Evolutionary conservation across 2,329 filamentous ascomycete species (phyloP).

Genomic region (Colletotrichum somersetense): DNA sequence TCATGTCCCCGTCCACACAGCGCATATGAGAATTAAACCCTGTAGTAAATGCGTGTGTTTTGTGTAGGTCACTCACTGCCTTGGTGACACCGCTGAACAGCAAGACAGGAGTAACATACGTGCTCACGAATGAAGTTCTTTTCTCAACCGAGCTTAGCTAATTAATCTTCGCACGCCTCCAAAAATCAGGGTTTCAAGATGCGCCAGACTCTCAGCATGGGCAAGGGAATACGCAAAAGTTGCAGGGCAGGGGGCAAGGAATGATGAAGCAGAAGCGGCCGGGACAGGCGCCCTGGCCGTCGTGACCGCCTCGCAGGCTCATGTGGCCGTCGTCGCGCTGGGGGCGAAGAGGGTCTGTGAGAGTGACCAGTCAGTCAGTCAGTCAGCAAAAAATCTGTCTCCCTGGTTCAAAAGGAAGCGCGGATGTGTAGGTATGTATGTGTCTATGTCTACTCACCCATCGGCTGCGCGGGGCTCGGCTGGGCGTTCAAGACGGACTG

Average conservation of each 20-base stretch:
- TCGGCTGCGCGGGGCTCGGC: not conserved
- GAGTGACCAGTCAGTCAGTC: not conserved
- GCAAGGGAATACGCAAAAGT: slow-evolving; percentile 51
- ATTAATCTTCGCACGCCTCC: not conserved
- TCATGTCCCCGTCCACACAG: no score
- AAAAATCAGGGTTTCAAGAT: not conserved
- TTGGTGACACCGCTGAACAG: no score
- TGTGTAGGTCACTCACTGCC: no score
- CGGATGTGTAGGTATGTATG: not conserved
- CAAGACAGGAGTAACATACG: no score
- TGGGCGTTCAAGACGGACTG: not conserved
- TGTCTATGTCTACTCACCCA: not conserved
- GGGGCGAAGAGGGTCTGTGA: not conserved
- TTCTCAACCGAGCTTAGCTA: no score
- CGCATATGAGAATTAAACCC: no score
- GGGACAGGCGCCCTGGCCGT: slow-evolving; percentile 45
- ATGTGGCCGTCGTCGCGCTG: not conserved
- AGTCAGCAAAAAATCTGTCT: not conserved
- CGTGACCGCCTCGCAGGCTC: not conserved
- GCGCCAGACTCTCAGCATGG: slow-evolving; percentile 41
- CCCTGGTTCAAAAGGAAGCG: not conserved
- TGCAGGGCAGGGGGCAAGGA: slow-evolving; percentile 53
- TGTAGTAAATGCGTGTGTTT: no score
- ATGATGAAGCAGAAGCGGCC: slow-evolving; percentile 55
- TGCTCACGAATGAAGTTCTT: no score